Conservation (phyloP, 208 protist species). For the Trypanosoma caninum region DNA sequence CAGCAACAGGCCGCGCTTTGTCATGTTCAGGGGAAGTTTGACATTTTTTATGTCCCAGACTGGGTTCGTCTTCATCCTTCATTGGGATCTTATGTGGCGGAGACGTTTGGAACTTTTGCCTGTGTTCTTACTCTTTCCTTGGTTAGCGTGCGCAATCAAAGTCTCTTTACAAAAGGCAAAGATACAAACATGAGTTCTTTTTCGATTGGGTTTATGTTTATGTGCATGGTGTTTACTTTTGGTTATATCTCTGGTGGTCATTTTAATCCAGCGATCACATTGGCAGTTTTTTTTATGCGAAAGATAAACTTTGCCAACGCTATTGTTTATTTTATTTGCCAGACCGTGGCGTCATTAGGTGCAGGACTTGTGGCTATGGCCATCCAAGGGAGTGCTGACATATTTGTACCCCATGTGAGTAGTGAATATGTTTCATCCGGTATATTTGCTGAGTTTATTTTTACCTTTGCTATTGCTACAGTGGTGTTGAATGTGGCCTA, state of each 20-base stretch:
- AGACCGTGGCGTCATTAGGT: slow-evolving; percentile 51
- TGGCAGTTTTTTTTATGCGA: slow-evolving; percentile 67
- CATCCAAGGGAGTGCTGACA: slow-evolving; percentile 56
- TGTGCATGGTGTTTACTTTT: slow-evolving; percentile 78
- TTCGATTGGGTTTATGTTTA: slow-evolving; percentile 84
- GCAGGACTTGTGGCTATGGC: slow-evolving; percentile 76
- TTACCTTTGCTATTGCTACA: slow-evolving; percentile 70
- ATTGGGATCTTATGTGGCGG: slow-evolving; percentile 76
- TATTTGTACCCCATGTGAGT: slow-evolving; percentile 66
- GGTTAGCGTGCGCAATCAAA: slow-evolving; percentile 65
- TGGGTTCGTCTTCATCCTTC: slow-evolving; percentile 83
- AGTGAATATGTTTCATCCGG: slow-evolving; percentile 58
- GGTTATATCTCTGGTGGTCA: slow-evolving; percentile 79
- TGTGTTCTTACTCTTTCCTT: slow-evolving; percentile 70
- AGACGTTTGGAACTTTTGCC: slow-evolving; percentile 77
- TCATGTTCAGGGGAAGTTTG: slow-evolving; percentile 47
- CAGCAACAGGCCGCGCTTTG: slow-evolving; percentile 66
- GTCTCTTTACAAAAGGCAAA: slow-evolving; percentile 46
- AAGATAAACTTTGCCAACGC: slow-evolving; percentile 47
- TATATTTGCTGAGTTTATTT: slow-evolving; percentile 81
- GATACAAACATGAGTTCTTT: slow-evolving; percentile 72
- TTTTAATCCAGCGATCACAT: slow-evolving; percentile 82
- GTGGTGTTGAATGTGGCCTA: slow-evolving; percentile 79
- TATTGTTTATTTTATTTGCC: slow-evolving; percentile 64
- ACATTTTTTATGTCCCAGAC: slow-evolving; percentile 71